Evolutionary conservation across 805 yeast genomes (phyloP).

Genomic region (Yarrowia deformans): DNA sequence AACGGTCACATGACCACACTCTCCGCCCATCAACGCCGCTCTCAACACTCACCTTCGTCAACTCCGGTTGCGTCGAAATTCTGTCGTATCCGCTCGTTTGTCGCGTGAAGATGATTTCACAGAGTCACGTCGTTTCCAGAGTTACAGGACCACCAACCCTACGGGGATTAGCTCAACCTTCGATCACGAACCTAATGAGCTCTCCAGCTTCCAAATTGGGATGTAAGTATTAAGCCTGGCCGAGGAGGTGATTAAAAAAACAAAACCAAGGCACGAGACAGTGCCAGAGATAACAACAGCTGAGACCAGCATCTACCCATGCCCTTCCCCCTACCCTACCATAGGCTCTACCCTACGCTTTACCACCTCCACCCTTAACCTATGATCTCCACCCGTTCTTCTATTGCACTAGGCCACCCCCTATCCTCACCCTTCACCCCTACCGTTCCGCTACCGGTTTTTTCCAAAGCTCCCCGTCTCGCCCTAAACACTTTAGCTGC

Average conservation of each 20-base stretch:
- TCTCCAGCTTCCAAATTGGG: slow-evolving; percentile 17
- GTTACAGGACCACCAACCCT: not conserved
- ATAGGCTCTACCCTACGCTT: too few species aligned
- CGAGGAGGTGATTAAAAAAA: not conserved
- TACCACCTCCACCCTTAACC: too few species aligned
- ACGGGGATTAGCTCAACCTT: slow-evolving; percentile 3
- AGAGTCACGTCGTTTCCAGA: slow-evolving; percentile 32
- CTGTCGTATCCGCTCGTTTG: not conserved
- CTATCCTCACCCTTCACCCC: not conserved
- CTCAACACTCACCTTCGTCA: too few species aligned
- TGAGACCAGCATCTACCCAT: too few species aligned
- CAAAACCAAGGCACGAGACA: too few species aligned
- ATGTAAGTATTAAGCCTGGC: slow-evolving; percentile 5
- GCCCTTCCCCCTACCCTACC: too few species aligned
- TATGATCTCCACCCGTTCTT: too few species aligned
- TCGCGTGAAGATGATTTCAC: slow-evolving; percentile 31
- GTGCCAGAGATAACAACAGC: too few species aligned
- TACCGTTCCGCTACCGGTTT: too few species aligned
- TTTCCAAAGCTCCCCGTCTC: too few species aligned
- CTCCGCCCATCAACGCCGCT: not conserved
- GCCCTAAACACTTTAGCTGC: not conserved
- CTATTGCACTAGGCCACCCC: not conserved
- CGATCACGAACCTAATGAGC: too few species aligned
- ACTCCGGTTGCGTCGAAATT: too few species aligned
- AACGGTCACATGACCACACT: not conserved